These are phyloP conservation scores for Fusarium dimerum DNA, from an alignment of 2,329 filamentous ascomycete genomes.

Conservation along the genomic window DNA sequence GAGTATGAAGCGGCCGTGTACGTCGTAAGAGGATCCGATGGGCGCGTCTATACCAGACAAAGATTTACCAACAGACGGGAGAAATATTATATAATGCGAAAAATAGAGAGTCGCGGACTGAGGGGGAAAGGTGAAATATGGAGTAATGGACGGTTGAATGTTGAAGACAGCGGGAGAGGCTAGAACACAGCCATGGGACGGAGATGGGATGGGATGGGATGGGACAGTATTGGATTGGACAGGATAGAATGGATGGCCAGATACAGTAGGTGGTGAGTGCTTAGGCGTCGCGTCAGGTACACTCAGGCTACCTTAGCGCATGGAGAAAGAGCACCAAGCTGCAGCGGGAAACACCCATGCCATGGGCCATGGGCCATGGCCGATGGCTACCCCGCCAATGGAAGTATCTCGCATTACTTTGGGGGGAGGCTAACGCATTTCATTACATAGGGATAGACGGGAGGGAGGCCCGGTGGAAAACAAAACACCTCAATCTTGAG, in stretches of 20 bases:
- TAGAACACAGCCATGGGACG: neutral
- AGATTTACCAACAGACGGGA: neutral
- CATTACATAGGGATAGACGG: no score
- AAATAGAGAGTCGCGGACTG: no score
- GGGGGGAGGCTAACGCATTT: no score
- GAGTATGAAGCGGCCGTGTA: neutral
- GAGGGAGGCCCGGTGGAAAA: no score
- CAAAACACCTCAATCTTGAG: neutral
- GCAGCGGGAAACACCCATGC: neutral
- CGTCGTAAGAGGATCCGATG: neutral
- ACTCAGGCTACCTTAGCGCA: neutral
- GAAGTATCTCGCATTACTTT: neutral
- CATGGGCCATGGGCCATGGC: no score
- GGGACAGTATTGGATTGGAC: neutral
- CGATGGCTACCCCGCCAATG: neutral
- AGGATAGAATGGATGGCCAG: conserved; percentile 4
- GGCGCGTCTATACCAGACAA: neutral
- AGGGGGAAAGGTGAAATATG: conserved; percentile 9
- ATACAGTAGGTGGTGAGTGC: conserved; percentile 25
- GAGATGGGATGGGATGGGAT: conserved; percentile 5
- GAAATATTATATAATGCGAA: neutral
- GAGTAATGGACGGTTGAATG: conserved; percentile 16
- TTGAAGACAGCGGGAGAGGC: conserved; percentile 1
- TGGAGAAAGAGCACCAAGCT: neutral
- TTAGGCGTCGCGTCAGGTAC: conserved; percentile 12